Evolutionary conservation across 345 rosid genomes (phyloP), one percentile per base, ranked within the genome.

Genomic region (Bruguiera gymnorhiza): DNA sequence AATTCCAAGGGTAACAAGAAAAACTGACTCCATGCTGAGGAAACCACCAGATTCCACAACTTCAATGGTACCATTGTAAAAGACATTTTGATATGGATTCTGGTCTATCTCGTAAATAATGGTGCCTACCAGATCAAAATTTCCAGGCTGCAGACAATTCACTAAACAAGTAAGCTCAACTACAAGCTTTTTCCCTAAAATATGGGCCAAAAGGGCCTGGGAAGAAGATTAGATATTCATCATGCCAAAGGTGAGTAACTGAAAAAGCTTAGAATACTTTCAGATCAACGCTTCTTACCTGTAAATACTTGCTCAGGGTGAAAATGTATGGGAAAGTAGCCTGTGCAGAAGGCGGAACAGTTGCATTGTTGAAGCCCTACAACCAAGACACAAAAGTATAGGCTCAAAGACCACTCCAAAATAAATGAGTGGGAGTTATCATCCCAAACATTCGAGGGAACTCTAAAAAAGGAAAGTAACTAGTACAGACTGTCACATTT

Each of bases 1-100:
- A 18, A 82, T 56, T 18, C 94, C 92, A 67, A 94, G 87, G 71
- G 93, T 86, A 62, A 87, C 75, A 50, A 95, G 97, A 76, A 95
- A 88, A 72, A 95, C 91, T 26, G 99, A 90, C 73, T 95, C 99
- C 60, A 87, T 75, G 73, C 90, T 92, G 65, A 92, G 71, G 75
- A 92, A 84, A 67, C 86, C 87, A 46, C 97, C 97, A 39, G 84
- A 76, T 73, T 95, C 99, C 62, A 89, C 82, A 69, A 92, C 96
- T 84, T 95, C 99, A 19, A 95, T 75, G 73, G 99, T 90, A 70
- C 94, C 96, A 73, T 92, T 95, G 74, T 86, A 89, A 78, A 90
- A 92, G 27, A 79, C 81, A 78, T 78, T 95, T 70, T 88, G 89
- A 79, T 84, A 92, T 29, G 92, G 91, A 57, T 87, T 84, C 76